phyloP scores from a whole-genome alignment of 169 alveolate genomes.

The Plasmodium sp. region DNA sequence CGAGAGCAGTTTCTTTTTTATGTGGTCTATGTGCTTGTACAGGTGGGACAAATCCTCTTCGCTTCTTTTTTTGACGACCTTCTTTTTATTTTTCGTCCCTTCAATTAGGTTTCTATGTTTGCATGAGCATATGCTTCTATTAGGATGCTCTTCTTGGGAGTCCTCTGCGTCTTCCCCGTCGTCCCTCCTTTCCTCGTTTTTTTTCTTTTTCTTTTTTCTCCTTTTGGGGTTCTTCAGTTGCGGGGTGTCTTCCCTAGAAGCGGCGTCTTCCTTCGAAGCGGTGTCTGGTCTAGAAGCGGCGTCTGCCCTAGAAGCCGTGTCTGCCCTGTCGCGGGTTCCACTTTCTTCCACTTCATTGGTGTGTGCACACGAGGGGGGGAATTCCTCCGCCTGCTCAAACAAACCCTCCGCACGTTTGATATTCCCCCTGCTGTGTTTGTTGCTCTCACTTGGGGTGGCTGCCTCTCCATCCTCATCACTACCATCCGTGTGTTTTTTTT shows the following conservation, averaged over 20 bases:
- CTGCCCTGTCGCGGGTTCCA: not conserved
- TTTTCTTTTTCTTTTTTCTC: not conserved
- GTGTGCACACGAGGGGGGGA: not conserved
- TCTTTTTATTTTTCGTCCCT: not conserved
- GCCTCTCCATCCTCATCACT: not conserved
- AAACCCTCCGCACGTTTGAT: not conserved
- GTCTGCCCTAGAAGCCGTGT: not conserved
- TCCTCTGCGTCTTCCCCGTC: not conserved
- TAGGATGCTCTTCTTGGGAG: not conserved
- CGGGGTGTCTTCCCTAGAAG: not conserved
- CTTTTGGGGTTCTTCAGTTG: not conserved
- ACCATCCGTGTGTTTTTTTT: not conserved
- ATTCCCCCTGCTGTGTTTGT: not conserved
- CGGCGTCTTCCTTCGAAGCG: too few relatives aligned
- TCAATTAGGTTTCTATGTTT: not conserved
- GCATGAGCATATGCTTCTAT: not conserved
- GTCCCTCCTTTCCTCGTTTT: not conserved
- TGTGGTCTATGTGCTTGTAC: conserved; percentile 23
- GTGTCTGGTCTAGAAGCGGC: too few relatives aligned
- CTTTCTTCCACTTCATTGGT: not conserved
- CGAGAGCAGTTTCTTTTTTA: conserved; percentile 4
- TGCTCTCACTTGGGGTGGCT: not conserved
- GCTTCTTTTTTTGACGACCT: not conserved
- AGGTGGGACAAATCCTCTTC: not conserved
- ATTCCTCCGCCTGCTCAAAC: not conserved